These are phyloP conservation scores for Beauveria sp. DNA, from an alignment of 2,329 filamentous ascomycete species.

Conservation along the genomic window DNA sequence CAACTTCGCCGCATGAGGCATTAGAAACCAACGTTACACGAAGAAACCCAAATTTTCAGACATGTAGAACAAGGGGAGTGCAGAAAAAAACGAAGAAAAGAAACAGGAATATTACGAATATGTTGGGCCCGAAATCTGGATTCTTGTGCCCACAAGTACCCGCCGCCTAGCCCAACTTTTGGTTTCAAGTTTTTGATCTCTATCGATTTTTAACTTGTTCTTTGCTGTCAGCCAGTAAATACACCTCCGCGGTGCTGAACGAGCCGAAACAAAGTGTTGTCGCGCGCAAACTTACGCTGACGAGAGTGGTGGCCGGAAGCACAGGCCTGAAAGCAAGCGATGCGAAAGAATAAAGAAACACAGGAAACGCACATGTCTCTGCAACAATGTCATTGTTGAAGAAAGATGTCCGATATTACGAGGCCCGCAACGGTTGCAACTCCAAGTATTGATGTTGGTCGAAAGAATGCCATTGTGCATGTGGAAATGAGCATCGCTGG, in stretches of 20 bases:
- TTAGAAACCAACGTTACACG: not conserved
- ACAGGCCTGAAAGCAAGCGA: not conserved
- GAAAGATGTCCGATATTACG: too few relatives aligned
- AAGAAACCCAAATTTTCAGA: not conserved
- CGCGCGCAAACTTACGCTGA: slow-evolving; percentile 3
- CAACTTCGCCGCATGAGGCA: not conserved
- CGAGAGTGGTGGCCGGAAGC: not conserved
- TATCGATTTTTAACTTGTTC: too few relatives aligned
- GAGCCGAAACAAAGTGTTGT: not conserved
- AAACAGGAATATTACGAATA: not conserved
- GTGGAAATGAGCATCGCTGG: not conserved
- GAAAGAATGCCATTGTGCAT: not conserved
- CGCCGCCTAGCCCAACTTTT: not conserved
- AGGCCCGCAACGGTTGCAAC: not conserved
- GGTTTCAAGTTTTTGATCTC: not conserved
- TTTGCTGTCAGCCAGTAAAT: too few relatives aligned
- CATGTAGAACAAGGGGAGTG: not conserved
- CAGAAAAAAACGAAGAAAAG: not conserved
- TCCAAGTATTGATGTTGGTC: not conserved
- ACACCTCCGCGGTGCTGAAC: not conserved
- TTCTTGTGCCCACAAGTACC: not conserved
- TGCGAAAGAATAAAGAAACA: not conserved
- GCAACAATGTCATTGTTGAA: too few relatives aligned
- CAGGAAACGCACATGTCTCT: too few relatives aligned
- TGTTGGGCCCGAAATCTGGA: not conserved